Evolutionary conservation across 169 alveolate genomes (phyloP).

Genomic region (Eimeria necatrix): DNA sequence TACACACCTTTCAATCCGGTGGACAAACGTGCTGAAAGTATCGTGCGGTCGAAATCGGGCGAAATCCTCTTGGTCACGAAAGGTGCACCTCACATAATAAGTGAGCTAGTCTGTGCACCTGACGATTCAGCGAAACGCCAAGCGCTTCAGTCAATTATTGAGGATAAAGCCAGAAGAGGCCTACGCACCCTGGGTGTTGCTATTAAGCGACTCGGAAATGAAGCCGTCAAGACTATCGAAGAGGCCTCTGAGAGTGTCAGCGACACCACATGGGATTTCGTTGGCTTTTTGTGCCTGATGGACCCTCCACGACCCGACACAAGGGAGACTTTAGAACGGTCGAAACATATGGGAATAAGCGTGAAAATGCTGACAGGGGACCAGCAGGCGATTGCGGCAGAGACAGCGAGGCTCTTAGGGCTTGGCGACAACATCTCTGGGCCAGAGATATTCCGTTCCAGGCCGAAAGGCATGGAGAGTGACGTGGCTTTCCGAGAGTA

Average conservation of each 20-base stretch:
- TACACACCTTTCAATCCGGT: conserved; percentile 86
- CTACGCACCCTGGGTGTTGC: conserved; percentile 83
- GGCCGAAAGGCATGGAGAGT: conserved; percentile 72
- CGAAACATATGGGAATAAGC: conserved; percentile 87
- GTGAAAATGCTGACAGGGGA: conserved; percentile 96
- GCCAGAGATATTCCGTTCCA: conserved; percentile 80
- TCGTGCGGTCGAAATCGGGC: conserved; percentile 80
- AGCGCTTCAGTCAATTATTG: conserved; percentile 75
- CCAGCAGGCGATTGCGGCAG: conserved; percentile 89
- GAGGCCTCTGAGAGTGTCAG: conserved; percentile 38
- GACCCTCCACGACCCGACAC: conserved; percentile 88
- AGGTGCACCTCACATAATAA: conserved; percentile 86
- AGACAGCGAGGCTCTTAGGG: conserved; percentile 87
- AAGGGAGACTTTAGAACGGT: conserved; percentile 86
- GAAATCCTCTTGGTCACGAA: conserved; percentile 75
- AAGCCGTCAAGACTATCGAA: conserved; percentile 53
- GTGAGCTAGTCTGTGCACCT: conserved; percentile 81
- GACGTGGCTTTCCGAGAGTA: conserved; percentile 68
- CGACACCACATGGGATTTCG: conserved; percentile 79
- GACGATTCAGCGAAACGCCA: conserved; percentile 64
- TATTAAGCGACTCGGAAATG: conserved; percentile 33
- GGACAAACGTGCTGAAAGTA: conserved; percentile 84
- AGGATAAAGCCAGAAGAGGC: conserved; percentile 77
- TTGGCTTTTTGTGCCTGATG: conserved; percentile 81
- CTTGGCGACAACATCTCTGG: conserved; percentile 85